phyloP scores from a whole-genome alignment of 345 rosid species.

The Eucalyptus urophylla region DNA sequence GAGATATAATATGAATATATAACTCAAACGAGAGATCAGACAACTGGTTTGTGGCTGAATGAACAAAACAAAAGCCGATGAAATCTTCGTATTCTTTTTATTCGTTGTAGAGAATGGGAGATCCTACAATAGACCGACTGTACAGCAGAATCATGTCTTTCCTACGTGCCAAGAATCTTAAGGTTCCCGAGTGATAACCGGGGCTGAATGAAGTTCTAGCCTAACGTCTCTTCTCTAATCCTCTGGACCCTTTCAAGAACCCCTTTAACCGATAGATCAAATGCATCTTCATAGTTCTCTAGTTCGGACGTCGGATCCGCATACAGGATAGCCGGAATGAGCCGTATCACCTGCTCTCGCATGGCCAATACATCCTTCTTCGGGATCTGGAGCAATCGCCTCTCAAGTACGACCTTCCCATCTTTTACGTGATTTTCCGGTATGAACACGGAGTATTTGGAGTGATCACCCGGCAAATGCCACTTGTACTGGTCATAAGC shows the following conservation, averaged over 20 bases:
- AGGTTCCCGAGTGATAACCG: not conserved
- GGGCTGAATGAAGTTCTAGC: not conserved
- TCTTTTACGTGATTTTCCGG: slow-evolving; percentile 28
- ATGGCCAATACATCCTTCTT: slow-evolving; percentile 16
- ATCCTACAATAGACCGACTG: not conserved
- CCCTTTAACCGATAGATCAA: slow-evolving; percentile 55
- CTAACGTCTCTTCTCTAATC: slow-evolving; percentile 11
- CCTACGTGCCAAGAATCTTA: not conserved
- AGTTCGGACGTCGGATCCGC: slow-evolving; percentile 40
- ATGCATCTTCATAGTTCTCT: slow-evolving; percentile 55
- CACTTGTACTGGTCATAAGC: slow-evolving; percentile 73
- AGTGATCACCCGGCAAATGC: slow-evolving; percentile 61
- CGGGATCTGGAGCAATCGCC: slow-evolving; percentile 22
- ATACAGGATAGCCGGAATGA: slow-evolving; percentile 54
- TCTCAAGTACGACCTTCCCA: slow-evolving; percentile 43
- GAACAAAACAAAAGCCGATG: not conserved
- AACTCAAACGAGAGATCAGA: not conserved
- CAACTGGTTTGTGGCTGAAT: not conserved
- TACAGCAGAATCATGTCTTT: not conserved
- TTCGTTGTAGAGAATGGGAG: not conserved
- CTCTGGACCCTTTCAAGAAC: slow-evolving; percentile 43
- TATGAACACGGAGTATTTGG: slow-evolving; percentile 52
- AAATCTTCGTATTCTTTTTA: not conserved
- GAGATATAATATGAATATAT: not conserved
- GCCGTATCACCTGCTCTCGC: slow-evolving; percentile 48